Evolutionary conservation across 148 eudicot genomes (phyloP), one percentile per base, ranked within the genome.

Genomic region (Drosera capensis): DNA sequence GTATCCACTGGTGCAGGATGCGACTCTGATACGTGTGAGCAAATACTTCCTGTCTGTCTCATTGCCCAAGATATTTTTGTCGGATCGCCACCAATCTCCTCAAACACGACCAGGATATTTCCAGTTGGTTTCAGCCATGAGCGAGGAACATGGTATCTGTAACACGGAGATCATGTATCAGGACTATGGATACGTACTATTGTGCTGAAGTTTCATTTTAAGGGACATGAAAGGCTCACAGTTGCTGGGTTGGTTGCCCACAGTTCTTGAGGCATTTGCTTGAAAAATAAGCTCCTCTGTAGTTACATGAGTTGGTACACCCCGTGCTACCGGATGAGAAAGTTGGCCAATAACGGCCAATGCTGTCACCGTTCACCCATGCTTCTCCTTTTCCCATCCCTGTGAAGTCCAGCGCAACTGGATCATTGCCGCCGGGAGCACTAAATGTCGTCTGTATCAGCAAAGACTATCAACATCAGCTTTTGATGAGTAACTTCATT

Each of bases 321-420:
- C 86, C 82, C 29, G 29, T 49, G 28, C 30, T 74, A 46, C 67
- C 46, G 17, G 95, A 61, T 6, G 17, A 63, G 19, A 67, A 55
- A 30, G 75, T 49, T 40, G 94, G 95, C 95, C 95, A 90, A 55
- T 75, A 81, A 44, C 99, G 99, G 18, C 99, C 99, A 14, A 90
- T 85, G 65, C 88, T 79, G 57, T 85, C 75, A 48, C 95, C 99
- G 30, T 90, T 90, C 48, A 90, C 77, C 95, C 95, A 90, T 22
- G 99, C 95, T 56, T 85, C 78, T 5, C 95, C 99, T 43, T 90
- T 90, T 14, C 88, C 94, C 95, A 90, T 67, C 22, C 95, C 88
- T 0, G 68, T 75, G 60, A 90, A 73, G 70, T 90, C 82, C 37
- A 90, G 25, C 44, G 85, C 95, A 51, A 84, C 51, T 9, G 99